phyloP scores from a whole-genome alignment of 1,139 yeast genomes.

The Candida glucosophila region DNA sequence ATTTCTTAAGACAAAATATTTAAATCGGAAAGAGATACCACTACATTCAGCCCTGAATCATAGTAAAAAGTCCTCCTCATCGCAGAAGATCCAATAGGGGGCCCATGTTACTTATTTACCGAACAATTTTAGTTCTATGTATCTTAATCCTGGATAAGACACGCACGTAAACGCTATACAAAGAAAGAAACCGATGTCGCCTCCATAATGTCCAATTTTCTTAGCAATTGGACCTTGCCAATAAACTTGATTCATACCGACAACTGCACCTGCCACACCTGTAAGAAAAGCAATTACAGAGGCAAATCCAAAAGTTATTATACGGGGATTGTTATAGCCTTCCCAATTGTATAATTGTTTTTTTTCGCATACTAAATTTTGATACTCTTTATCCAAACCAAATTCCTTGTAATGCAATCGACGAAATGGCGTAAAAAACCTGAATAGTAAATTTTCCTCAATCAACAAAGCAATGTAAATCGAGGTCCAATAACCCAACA shows the following conservation, averaged over 20 bases:
- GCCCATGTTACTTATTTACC: constrained; percentile 22
- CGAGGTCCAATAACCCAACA: constrained; percentile 92
- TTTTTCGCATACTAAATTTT: constrained; percentile 7
- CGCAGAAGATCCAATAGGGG: not conserved
- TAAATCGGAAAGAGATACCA: too few species aligned
- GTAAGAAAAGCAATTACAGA: constrained; percentile 50
- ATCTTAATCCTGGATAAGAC: constrained; percentile 56
- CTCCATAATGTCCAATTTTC: constrained; percentile 46
- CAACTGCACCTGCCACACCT: constrained; percentile 69
- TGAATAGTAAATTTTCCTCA: constrained; percentile 70
- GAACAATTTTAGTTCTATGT: constrained; percentile 49
- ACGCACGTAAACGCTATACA: constrained; percentile 65
- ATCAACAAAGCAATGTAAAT: constrained; percentile 66
- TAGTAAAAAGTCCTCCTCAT: too few species aligned
- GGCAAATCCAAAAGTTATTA: constrained; percentile 56
- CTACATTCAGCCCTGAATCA: too few species aligned
- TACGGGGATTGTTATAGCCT: constrained; percentile 51
- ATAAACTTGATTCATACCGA: constrained; percentile 79
- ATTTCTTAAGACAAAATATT: too few species aligned
- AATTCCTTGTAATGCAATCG: constrained; percentile 50
- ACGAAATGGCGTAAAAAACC: constrained; percentile 42
- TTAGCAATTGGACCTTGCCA: constrained; percentile 67
- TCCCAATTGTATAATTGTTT: constrained; percentile 51
- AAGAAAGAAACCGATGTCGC: constrained; percentile 78
- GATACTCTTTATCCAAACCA: constrained; percentile 6